Evolutionary conservation across 345 rosid genomes (phyloP), one percentile per base, ranked within the genome.

Genomic region (Carallia brachiata): DNA sequence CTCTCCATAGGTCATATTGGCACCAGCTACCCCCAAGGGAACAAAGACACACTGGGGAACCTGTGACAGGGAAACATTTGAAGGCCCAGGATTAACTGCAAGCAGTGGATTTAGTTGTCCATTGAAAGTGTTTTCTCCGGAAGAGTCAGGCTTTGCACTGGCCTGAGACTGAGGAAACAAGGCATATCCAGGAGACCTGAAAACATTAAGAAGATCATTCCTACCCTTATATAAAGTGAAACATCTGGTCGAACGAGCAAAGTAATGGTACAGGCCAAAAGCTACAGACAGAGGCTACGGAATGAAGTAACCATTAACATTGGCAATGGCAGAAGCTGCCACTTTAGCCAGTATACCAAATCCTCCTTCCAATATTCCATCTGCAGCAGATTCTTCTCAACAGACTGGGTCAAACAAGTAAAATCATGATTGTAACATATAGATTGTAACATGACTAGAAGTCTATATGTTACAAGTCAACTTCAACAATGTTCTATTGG

Each of bases 151-250:
- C 48, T 52, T 66, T 19, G 76, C 61, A 44, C 75, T 58, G 52
- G 73, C 67, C 56, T 52, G 72, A 39, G 66, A 71, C 61, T 78
- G 78, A 67, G 89, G 76, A 68, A 72, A 75, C 66, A 78, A 61
- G 19, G 85, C 82, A 75, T 81, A 75, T 63, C 93, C 89, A 44
- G 88, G 85, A 74, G 90, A 80, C 91, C 96, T 90, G 67, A 32
- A 64, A 58, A 67, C 18, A 37, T 15, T 18, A 18, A 16, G 23
- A 30, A 55, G 19, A 52, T 27, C 28, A 56, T 7, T 36, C 54
- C 9, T 27, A 16, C 18, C 16, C n/a, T 27, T 15, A 10, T 19
- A 9, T 15, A 1, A 44, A 44, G 52, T 9, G 47, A 7, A 54
- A 31, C 47, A 40, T 3, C 48, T 23, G 34, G 32, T 18, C 13